These are phyloP conservation scores for Cordyceps farinosa DNA, from an alignment of 2,329 filamentous ascomycete species.

Conservation along the genomic window DNA sequence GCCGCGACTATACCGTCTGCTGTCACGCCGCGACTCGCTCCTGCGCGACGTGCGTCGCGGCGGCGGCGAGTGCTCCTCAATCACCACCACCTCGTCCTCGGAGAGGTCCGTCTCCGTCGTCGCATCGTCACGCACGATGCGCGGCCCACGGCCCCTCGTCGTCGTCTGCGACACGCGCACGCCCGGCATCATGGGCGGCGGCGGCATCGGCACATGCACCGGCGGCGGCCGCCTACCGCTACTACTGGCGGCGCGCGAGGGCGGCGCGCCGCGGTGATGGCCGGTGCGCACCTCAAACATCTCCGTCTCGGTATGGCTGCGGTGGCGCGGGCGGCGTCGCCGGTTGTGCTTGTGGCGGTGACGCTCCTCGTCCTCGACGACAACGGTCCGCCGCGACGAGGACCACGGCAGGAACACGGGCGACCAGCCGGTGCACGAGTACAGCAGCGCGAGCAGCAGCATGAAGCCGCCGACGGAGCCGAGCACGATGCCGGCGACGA, in stretches of 20 bases:
- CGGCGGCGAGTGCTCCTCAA: constrained; percentile 34
- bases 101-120: constrained; percentile 19
- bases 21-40: not conserved
- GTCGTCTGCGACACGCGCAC: constrained; percentile 4
- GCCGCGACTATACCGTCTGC: constrained; percentile 1
- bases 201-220: not conserved
- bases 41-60: constrained; percentile 21
- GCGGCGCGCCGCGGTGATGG: constrained; percentile 18
- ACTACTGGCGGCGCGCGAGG: constrained; percentile 13
- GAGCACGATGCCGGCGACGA: constrained; percentile 44
- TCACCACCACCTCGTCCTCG: constrained; percentile 38
- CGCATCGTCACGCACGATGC: not conserved
- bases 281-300: constrained; percentile 29
- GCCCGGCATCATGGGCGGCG: constrained; percentile 10
- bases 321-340: constrained; percentile 5
- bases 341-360: constrained; percentile 4
- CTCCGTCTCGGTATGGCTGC: constrained; percentile 25
- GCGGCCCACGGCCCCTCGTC: not conserved
- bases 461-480: constrained; percentile 49
- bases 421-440: constrained; percentile 44
- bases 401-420: constrained; percentile 30
- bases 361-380: not conserved
- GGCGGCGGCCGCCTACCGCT: not conserved
- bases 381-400: constrained; percentile 8
- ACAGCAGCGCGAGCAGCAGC: constrained; percentile 50